A percentile compares a stretch with the other conserved stretches of the same genome.
Evolutionary conservation across 1,284 basidiomycete species (phyloP).

Genomic region (Exobasidium cylindrosporum): DNA sequence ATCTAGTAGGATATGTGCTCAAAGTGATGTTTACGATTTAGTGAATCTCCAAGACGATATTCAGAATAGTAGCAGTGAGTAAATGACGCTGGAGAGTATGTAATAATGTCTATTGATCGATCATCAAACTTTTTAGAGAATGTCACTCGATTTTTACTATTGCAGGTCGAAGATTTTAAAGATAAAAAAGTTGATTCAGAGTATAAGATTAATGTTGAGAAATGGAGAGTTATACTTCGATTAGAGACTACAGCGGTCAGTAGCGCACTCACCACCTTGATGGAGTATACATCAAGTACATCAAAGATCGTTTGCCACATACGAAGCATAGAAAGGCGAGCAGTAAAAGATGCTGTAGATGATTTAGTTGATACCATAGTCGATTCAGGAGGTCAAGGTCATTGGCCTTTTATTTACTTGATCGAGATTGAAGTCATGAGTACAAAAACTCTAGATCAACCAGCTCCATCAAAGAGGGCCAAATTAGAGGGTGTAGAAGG

Average conservation of each 20-base stretch:
- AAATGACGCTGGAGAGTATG: no score
- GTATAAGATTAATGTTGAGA: not conserved
- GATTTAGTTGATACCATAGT: not conserved
- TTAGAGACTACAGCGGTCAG: not conserved
- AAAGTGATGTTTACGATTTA: conserved; percentile 2
- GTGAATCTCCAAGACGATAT: not conserved
- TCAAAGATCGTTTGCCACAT: not conserved
- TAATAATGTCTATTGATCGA: no score
- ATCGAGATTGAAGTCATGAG: not conserved
- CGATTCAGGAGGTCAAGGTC: not conserved
- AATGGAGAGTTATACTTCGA: not conserved
- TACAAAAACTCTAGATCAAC: no score
- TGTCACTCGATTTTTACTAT: not conserved
- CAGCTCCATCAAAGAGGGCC: no score
- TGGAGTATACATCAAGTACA: not conserved
- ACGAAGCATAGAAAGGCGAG: not conserved
- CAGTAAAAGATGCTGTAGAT: not conserved
- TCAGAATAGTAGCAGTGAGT: conserved; percentile 1
- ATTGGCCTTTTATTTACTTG: not conserved
- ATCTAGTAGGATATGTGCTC: not conserved
- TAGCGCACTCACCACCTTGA: not conserved
- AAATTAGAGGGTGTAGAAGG: no score
- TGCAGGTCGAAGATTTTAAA: not conserved
- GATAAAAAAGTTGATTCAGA: not conserved
- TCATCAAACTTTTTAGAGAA: not conserved